A percentile compares a stretch with the other conserved stretches of the same genome.
Evolutionary conservation across 768 basidiomycete genomes (phyloP).

Genomic region (Psilocybe azurescens): DNA sequence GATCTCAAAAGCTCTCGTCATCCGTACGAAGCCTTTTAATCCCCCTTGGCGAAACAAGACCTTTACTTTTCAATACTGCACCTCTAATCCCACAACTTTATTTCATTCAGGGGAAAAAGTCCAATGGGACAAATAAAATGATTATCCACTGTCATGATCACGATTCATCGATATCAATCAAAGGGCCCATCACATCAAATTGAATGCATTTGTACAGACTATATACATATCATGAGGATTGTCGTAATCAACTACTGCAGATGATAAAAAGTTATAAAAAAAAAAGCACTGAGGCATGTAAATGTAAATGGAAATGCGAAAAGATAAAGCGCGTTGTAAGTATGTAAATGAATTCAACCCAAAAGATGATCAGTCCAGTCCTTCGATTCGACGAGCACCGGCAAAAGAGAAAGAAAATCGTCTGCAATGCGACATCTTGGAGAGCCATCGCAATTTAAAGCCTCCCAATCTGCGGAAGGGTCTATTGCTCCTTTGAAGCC

Average conservation of each 20-base stretch:
- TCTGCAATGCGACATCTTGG: too few relatives aligned
- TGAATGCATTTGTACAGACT: background rate
- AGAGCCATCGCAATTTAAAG: too few relatives aligned
- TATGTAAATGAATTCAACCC: too few relatives aligned
- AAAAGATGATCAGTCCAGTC: too few relatives aligned
- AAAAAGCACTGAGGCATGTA: background rate
- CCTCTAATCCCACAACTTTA: too few relatives aligned
- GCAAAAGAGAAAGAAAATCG: too few relatives aligned
- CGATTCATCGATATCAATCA: background rate
- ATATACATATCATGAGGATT: background rate
- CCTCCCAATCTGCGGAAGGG: background rate
- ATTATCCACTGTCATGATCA: too few relatives aligned
- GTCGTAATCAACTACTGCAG: background rate
- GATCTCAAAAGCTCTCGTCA: background rate
- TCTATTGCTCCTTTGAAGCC: conserved; percentile 8
- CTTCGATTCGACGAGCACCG: too few relatives aligned
- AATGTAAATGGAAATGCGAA: background rate
- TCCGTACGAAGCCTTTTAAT: background rate
- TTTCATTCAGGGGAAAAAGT: too few relatives aligned
- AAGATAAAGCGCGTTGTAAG: background rate
- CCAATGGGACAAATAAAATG: too few relatives aligned
- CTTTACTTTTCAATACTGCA: background rate
- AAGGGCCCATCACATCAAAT: background rate
- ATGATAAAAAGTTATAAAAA: background rate
- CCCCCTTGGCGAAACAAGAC: background rate